Evolutionary conservation across 495 filamentous ascomycete genomes (phyloP).

Genomic region (Gamarada debralockiae): DNA sequence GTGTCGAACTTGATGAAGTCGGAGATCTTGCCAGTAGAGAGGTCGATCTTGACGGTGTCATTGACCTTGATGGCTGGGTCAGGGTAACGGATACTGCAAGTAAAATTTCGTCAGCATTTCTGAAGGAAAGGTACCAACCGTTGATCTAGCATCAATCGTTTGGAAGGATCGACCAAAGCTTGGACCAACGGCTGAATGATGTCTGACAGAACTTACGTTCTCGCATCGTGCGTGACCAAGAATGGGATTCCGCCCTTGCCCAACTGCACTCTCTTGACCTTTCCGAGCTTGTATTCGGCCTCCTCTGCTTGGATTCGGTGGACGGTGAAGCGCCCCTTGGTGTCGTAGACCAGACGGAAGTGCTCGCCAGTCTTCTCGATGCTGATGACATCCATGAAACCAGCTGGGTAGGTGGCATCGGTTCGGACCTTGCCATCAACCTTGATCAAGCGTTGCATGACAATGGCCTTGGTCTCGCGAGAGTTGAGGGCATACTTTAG

Average conservation of each 20-base stretch:
- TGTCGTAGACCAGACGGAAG: slow-evolving; percentile 99
- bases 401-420: slow-evolving; percentile 93
- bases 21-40: slow-evolving; percentile 91
- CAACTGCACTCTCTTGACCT: slow-evolving; percentile 98
- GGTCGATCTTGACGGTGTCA: slow-evolving; percentile 99
- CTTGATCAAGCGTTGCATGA: slow-evolving; percentile 99
- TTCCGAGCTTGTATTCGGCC: slow-evolving; percentile 98
- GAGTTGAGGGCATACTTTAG: slow-evolving; percentile 99
- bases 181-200: slow-evolving; percentile 99
- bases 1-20: slow-evolving; percentile 98
- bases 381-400: slow-evolving; percentile 99
- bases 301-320: slow-evolving; percentile 98
- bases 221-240: slow-evolving; percentile 99
- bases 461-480: slow-evolving; percentile 94
- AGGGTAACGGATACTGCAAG: slow-evolving; percentile 92
- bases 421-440: slow-evolving; percentile 99
- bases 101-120: slow-evolving; percentile 23
- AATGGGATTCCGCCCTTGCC: slow-evolving; percentile 99
- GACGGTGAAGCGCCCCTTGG: slow-evolving; percentile 99
- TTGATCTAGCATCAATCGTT: slow-evolving; percentile 34
- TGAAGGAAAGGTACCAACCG: slow-evolving; percentile 25
- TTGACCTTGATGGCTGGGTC: slow-evolving; percentile 98
- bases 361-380: slow-evolving; percentile 99
- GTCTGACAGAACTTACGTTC: slow-evolving; percentile 95
- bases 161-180: slow-evolving; percentile 77